Percentiles rank a stretch among this genome's conserved stretches.
Conservation (phyloP, 495 filamentous ascomycete species). For the Viridothelium virens region DNA sequence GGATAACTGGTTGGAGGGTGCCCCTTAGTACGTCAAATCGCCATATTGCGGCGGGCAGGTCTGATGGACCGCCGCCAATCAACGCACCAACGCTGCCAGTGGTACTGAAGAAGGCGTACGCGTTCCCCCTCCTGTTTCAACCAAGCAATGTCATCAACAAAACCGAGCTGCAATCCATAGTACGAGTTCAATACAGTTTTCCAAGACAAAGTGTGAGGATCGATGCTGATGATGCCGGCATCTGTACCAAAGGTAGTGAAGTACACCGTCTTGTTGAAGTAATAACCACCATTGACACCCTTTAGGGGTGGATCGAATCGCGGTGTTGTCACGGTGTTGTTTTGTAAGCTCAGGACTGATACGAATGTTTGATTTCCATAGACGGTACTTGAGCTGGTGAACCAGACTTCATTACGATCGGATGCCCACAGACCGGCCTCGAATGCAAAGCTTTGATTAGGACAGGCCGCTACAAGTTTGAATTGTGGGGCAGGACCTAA, state of each 20-base stretch:
- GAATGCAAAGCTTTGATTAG: conserved; percentile 9
- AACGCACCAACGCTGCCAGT: background rate
- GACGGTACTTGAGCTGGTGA: background rate
- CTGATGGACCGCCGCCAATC: background rate
- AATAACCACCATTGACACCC: conserved; percentile 9
- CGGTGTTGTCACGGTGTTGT: background rate
- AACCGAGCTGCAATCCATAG: conserved; percentile 9
- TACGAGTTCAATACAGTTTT: conserved; percentile 9
- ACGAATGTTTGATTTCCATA: conserved; percentile 1
- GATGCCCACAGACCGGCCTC: conserved; percentile 10
- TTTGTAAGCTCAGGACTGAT: background rate
- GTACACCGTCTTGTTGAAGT: conserved; percentile 11
- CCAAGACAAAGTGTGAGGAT: conserved; percentile 1
- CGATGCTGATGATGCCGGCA: background rate
- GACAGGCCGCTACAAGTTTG: background rate
- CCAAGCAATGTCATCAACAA: conserved; percentile 7
- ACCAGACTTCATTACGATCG: conserved; percentile 11
- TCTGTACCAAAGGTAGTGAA: conserved; percentile 2
- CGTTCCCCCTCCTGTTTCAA: background rate
- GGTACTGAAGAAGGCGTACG: conserved; percentile 6
- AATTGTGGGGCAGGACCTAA: background rate
- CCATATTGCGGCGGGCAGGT: conserved; percentile 10
- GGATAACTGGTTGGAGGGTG: conserved; percentile 8
- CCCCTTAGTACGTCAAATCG: background rate
- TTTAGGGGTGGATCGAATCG: background rate